A percentile compares a stretch with the other conserved stretches of the same genome.
Evolutionary conservation across 1,284 basidiomycete species (phyloP).

Genomic region (Moniliella sp.): DNA sequence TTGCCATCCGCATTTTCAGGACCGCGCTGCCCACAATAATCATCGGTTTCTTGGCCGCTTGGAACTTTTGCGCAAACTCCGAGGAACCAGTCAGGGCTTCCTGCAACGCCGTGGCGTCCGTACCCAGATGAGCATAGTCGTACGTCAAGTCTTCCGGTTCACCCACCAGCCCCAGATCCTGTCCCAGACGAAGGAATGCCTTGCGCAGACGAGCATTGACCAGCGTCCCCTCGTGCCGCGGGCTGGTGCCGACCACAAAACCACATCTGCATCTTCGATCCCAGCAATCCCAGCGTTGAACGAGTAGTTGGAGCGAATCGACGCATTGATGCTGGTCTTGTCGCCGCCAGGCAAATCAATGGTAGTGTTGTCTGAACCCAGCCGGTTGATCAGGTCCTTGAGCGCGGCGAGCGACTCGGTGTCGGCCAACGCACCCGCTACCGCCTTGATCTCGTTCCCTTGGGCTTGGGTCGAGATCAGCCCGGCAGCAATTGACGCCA

Average conservation of each 20-base stretch:
- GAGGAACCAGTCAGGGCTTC: conserved; percentile 50
- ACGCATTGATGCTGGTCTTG: conserved; percentile 50
- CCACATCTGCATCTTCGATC: conserved; percentile 71
- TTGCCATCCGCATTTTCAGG: conserved; percentile 66
- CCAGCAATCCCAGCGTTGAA: conserved; percentile 88
- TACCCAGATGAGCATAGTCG: conserved; percentile 73
- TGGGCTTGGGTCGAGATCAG: conserved; percentile 58
- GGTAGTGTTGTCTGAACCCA: conserved; percentile 83
- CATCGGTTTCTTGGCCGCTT: conserved; percentile 70
- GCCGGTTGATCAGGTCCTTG: conserved; percentile 76
- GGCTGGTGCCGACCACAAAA: conserved; percentile 90
- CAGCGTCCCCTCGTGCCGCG: conserved; percentile 87
- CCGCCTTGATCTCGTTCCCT: conserved; percentile 84
- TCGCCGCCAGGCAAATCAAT: conserved; percentile 55
- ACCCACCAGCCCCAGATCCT: conserved; percentile 74
- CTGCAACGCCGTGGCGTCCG: conserved; percentile 54
- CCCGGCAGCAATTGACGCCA: conserved; percentile 58
- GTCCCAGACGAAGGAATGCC: conserved; percentile 63
- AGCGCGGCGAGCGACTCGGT: conserved; percentile 78
- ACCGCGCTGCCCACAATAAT: conserved; percentile 79
- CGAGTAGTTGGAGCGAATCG: conserved; percentile 83
- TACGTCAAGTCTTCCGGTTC: conserved; percentile 78
- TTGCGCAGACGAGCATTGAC: conserved; percentile 90
- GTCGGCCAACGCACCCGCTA: conserved; percentile 79
- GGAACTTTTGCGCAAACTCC: conserved; percentile 72